Evolutionary conservation across 2,329 filamentous ascomycete genomes (phyloP).

Genomic region (Hymenoscyphus occultus): DNA sequence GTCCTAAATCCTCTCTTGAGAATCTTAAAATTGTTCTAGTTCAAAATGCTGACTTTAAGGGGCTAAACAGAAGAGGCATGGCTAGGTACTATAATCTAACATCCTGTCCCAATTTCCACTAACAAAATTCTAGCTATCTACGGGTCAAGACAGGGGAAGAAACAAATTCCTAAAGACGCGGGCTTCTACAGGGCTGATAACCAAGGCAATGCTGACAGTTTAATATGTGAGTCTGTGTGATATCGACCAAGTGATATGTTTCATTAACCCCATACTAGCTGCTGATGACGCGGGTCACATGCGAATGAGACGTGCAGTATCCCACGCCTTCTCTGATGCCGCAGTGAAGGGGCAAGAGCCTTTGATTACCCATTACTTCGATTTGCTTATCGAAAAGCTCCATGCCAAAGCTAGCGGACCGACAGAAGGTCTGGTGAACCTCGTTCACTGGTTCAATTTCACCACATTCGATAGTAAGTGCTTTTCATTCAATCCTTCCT

Average conservation of each 20-base stretch:
- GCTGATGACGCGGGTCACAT: conserved; percentile 37
- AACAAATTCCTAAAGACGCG: conserved; percentile 6
- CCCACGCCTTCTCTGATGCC: conserved; percentile 34
- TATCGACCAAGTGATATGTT: not conserved
- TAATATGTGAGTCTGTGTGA: not conserved
- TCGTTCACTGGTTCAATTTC: conserved; percentile 17
- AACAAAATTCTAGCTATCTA: conserved; percentile 23
- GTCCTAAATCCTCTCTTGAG: no score
- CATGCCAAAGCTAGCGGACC: conserved; percentile 6
- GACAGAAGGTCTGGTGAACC: conserved; percentile 5
- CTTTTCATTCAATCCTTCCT: not conserved
- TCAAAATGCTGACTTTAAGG: no score
- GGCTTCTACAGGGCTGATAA: not conserved
- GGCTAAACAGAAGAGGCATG: conserved; percentile 8
- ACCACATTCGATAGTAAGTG: conserved; percentile 16
- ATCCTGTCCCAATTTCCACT: not conserved
- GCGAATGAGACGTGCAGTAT: conserved; percentile 29
- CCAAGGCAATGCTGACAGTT: conserved; percentile 12
- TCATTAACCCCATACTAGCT: conserved; percentile 19
- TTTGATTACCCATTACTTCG: conserved; percentile 18
- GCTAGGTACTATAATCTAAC: conserved; percentile 6
- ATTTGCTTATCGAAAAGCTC: conserved; percentile 11
- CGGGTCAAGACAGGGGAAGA: conserved; percentile 7
- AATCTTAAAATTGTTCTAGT: no score
- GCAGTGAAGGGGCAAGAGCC: conserved; percentile 34